Percentiles rank a stretch among this genome's conserved stretches.
Evolutionary conservation across 1,284 basidiomycete species (phyloP).

Genomic region (Tilletia caries): DNA sequence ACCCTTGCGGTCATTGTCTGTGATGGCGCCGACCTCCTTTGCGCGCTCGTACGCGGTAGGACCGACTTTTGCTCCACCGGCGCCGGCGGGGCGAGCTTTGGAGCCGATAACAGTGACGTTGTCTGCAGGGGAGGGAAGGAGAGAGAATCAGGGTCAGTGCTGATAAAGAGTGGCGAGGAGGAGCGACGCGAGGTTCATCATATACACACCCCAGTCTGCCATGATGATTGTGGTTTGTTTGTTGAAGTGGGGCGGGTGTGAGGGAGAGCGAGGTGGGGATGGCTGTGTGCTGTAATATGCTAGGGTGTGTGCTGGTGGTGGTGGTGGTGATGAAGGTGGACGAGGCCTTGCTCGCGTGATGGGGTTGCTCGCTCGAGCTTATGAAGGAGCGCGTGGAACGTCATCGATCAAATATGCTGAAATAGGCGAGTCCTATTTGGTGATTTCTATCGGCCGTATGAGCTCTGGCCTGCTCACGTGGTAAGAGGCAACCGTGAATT

Average conservation of each 20-base stretch:
- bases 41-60: constrained; percentile 52
- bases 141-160: neutral
- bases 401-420: neutral
- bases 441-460: too few relatives aligned
- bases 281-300: neutral
- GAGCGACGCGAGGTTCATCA: neutral
- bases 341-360: neutral
- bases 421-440: neutral
- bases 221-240: constrained; percentile 17
- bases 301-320: neutral
- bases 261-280: neutral
- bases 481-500: too few relatives aligned
- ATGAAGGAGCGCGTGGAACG: neutral
- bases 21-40: constrained; percentile 55
- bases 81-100: constrained; percentile 63
- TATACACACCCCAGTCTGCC: constrained; percentile 25
- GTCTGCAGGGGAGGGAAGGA: constrained; percentile 20
- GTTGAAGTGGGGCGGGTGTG: neutral
- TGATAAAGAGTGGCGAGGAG: neutral
- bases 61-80: constrained; percentile 66
- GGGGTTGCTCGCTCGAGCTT: neutral
- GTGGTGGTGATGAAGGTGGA: neutral
- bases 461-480: too few relatives aligned
- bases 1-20: constrained; percentile 58
- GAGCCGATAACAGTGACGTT: constrained; percentile 67